phyloP scores from a whole-genome alignment of 306 rosid species.

The Myrica gale region DNA sequence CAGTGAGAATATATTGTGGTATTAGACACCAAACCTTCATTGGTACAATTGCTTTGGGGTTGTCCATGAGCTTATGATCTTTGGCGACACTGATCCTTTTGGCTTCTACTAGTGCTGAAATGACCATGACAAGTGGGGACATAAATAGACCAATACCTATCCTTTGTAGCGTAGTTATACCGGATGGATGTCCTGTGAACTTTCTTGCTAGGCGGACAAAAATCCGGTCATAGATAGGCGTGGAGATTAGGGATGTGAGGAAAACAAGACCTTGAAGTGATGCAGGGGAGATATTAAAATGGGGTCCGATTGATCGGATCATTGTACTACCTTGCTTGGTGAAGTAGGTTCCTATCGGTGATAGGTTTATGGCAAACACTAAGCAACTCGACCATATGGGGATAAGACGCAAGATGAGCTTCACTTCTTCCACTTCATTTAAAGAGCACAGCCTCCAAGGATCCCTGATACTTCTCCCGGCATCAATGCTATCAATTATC shows the following conservation, averaged over 20 bases:
- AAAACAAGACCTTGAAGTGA: conserved; percentile 39
- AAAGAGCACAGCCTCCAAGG: conserved; percentile 46
- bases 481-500: conserved; percentile 33
- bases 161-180: conserved; percentile 42
- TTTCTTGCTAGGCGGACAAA: conserved; percentile 27
- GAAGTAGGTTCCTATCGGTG: conserved; percentile 40
- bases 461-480: conserved; percentile 15
- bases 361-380: conserved; percentile 25
- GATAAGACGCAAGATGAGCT: conserved; percentile 31
- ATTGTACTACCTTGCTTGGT: conserved; percentile 44
- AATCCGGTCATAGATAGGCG: conserved; percentile 36
- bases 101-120: conserved; percentile 31
- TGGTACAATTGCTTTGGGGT: conserved; percentile 29
- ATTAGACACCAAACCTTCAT: conserved; percentile 47
- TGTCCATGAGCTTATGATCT: conserved; percentile 19
- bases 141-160: conserved; percentile 38
- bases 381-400: conserved; percentile 43
- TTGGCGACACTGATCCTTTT: conserved; percentile 25
- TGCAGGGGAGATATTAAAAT: conserved; percentile 35
- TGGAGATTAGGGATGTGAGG: conserved; percentile 21
- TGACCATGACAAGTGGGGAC: conserved; percentile 35
- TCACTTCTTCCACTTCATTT: conserved; percentile 45
- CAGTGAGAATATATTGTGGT: conserved; percentile 38
- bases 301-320: conserved; percentile 33
- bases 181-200: conserved; percentile 25